These are phyloP conservation scores for Syzygium jambos DNA, from an alignment of 345 rosid genomes.

Conservation along the genomic window DNA sequence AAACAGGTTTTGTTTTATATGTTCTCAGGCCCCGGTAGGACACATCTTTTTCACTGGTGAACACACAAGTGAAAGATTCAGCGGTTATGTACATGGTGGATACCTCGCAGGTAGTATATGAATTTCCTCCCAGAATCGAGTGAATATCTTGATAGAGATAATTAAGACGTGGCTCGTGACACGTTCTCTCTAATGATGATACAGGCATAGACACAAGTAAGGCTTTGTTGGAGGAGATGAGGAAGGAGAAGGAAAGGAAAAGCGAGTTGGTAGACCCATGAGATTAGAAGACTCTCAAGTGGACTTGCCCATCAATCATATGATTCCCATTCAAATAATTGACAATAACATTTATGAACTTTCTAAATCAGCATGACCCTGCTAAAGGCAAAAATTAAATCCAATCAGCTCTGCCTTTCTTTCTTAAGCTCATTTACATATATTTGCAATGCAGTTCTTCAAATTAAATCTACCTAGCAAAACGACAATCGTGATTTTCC, in stretches of 20 bases:
- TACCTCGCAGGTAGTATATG: slow-evolving; percentile 56
- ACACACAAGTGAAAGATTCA: slow-evolving; percentile 92
- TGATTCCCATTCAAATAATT: background rate
- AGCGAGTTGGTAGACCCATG: background rate
- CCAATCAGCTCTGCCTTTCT: background rate
- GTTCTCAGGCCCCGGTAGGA: slow-evolving; percentile 68
- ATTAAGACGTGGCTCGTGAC: background rate
- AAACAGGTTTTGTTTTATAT: too few relatives aligned
- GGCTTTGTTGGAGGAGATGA: slow-evolving; percentile 12
- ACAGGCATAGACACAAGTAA: slow-evolving; percentile 71
- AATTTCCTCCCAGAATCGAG: background rate
- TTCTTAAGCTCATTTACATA: background rate
- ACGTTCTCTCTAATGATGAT: background rate
- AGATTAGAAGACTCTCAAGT: background rate
- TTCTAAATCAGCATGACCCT: background rate
- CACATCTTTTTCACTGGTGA: slow-evolving; percentile 86
- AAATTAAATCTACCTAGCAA: background rate
- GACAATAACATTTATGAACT: background rate
- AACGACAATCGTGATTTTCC: background rate
- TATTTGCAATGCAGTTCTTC: background rate
- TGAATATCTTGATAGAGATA: background rate
- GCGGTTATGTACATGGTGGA: slow-evolving; percentile 93
- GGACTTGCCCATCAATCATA: background rate
- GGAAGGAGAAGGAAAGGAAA: background rate
- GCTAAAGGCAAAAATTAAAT: background rate